These are phyloP conservation scores for Phytopythium vexans DNA, from an alignment of 352 stramenopile genomes.

Conservation along the genomic window DNA sequence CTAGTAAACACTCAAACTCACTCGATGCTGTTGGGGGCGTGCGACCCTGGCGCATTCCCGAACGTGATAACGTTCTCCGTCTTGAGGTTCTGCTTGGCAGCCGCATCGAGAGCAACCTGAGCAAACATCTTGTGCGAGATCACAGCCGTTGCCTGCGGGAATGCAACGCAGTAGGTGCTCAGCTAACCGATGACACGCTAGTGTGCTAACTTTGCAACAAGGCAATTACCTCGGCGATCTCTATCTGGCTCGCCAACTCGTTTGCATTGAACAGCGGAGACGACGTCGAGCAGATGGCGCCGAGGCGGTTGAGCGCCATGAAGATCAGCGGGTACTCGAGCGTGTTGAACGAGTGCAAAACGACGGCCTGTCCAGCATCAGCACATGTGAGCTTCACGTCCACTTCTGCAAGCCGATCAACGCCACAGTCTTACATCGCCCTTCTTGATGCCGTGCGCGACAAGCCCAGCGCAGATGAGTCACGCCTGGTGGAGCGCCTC, in stretches of 20 bases:
- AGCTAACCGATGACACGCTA: no score
- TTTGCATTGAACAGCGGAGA: constrained; percentile 35
- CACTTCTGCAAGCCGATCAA: neutral
- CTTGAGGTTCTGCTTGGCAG: constrained; percentile 12
- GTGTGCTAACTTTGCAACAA: no score
- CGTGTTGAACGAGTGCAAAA: constrained; percentile 59
- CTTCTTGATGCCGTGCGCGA: constrained; percentile 37
- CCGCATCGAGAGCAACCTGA: constrained; percentile 28
- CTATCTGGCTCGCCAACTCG: constrained; percentile 36
- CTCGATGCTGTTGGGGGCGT: constrained; percentile 22
- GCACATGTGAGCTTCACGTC: neutral
- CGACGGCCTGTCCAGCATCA: constrained; percentile 24
- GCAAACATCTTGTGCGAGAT: constrained; percentile 36
- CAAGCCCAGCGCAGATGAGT: constrained; percentile 29
- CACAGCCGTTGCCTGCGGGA: constrained; percentile 16
- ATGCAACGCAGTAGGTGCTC: no score
- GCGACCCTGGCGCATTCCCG: constrained; percentile 11
- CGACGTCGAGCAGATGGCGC: constrained; percentile 39
- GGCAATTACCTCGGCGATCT: constrained; percentile 20
- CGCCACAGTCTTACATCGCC: constrained; percentile 21
- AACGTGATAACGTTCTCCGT: constrained; percentile 21
- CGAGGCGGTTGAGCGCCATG: constrained; percentile 38
- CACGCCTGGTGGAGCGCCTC: constrained; percentile 21
- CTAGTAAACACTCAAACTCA: constrained; percentile 2
- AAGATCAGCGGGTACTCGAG: constrained; percentile 60